Evolutionary conservation across 306 rosid species (phyloP).

Genomic region (Lathyrus aphaca): DNA sequence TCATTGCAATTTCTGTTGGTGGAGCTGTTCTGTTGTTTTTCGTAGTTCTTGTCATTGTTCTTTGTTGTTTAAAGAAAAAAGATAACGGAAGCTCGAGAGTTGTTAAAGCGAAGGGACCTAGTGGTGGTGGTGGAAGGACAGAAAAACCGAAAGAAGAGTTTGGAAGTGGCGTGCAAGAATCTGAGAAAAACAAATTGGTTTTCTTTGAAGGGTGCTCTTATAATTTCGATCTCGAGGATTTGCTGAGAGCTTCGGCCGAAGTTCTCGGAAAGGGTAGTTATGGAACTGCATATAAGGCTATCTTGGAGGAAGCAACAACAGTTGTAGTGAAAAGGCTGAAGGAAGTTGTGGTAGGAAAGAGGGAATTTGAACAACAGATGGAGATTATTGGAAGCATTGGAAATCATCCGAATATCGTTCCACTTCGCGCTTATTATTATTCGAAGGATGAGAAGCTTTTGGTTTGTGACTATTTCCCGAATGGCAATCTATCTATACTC

Average conservation of each 20-base stretch:
- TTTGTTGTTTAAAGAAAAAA: conserved; percentile 70
- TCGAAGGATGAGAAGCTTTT: conserved; percentile 91
- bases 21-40: conserved; percentile 58
- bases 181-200: conserved; percentile 80
- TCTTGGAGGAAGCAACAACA: conserved; percentile 79
- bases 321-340: conserved; percentile 89
- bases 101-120: conserved; percentile 62
- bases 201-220: conserved; percentile 83
- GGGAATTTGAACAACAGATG: conserved; percentile 84
- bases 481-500: conserved; percentile 70
- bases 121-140: conserved; percentile 69
- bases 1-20: conserved; percentile 86
- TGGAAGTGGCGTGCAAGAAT: conserved; percentile 89
- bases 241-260: conserved; percentile 87
- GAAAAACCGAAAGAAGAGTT: conserved; percentile 85
- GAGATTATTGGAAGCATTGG: conserved; percentile 73
- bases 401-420: conserved; percentile 69
- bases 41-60: conserved; percentile 52
- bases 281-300: conserved; percentile 87
- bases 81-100: conserved; percentile 47
- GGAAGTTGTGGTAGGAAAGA: conserved; percentile 77
- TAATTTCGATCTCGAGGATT: conserved; percentile 86
- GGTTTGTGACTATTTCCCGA: conserved; percentile 68
- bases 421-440: conserved; percentile 88
- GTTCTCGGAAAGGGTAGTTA: conserved; percentile 91